These are phyloP conservation scores for Jamesozyma spencerorum DNA, from an alignment of 805 yeast genomes.

Conservation along the genomic window DNA sequence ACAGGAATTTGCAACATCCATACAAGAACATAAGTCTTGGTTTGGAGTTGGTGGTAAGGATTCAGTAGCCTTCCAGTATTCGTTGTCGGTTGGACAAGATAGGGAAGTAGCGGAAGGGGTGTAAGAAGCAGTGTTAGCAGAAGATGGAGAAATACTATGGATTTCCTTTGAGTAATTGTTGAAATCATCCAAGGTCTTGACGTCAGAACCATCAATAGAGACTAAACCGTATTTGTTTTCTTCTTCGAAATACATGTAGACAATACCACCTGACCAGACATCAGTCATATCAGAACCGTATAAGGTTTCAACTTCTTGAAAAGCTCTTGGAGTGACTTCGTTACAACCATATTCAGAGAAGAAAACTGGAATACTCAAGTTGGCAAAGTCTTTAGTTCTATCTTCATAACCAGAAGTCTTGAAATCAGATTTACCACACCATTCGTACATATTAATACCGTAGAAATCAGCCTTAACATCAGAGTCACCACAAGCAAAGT, in stretches of 20 bases:
- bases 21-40: slow-evolving; percentile 53
- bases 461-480: slow-evolving; percentile 67
- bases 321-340: slow-evolving; percentile 55
- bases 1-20: slow-evolving; percentile 47
- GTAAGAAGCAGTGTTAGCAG: slow-evolving; percentile 34
- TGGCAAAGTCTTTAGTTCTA: slow-evolving; percentile 54
- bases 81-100: slow-evolving; percentile 51
- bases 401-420: slow-evolving; percentile 52
- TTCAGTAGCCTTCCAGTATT: slow-evolving; percentile 59
- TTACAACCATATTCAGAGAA: slow-evolving; percentile 83
- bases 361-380: slow-evolving; percentile 63
- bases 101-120: slow-evolving; percentile 38
- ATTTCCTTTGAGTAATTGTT: slow-evolving; percentile 54
- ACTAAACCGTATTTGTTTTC: slow-evolving; percentile 69
- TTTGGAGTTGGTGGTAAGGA: slow-evolving; percentile 74
- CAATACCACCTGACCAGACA: slow-evolving; percentile 87
- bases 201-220: slow-evolving; percentile 36
- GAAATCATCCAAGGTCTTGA: slow-evolving; percentile 55
- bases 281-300: slow-evolving; percentile 63
- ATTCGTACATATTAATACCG: slow-evolving; percentile 84
- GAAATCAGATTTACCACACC: slow-evolving; percentile 68
- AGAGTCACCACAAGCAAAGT: slow-evolving; percentile 63
- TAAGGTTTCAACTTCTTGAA: slow-evolving; percentile 60
- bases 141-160: slow-evolving; percentile 43
- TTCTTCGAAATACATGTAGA: slow-evolving; percentile 77